These are phyloP conservation scores for Cladosporium sphaerospermum DNA, from an alignment of 2,329 filamentous ascomycete genomes.

Conservation along the genomic window DNA sequence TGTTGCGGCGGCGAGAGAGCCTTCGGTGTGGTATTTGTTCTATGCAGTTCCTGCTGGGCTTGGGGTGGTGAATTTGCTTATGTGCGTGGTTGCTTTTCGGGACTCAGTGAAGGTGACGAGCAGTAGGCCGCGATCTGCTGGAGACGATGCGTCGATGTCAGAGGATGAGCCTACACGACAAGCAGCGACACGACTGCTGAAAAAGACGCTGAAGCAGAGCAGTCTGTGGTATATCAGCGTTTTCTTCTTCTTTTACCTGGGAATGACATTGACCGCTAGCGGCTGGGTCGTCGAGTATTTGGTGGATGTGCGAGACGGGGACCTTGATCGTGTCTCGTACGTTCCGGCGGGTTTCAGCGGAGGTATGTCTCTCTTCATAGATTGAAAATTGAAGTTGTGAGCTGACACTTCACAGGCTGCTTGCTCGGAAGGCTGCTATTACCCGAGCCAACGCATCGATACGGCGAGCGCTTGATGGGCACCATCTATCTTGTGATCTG, in stretches of 20 bases:
- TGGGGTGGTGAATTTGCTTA: conserved; percentile 14
- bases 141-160: conserved; percentile 21
- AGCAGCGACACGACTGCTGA: conserved; percentile 39
- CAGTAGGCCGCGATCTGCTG: not conserved
- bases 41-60: conserved; percentile 16
- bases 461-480: conserved; percentile 54
- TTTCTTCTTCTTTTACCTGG: conserved; percentile 60
- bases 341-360: conserved; percentile 56
- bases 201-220: conserved; percentile 38
- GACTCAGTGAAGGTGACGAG: conserved; percentile 36
- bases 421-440: conserved; percentile 47
- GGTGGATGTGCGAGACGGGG: conserved; percentile 52
- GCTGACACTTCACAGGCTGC: conserved; percentile 32
- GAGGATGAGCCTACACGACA: not conserved
- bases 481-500: conserved; percentile 48
- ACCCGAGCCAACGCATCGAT: conserved; percentile 44
- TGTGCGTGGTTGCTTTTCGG: conserved; percentile 15
- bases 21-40: conserved; percentile 17
- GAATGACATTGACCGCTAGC: conserved; percentile 49
- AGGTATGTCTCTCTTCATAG: too few species aligned
- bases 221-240: conserved; percentile 54
- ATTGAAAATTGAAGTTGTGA: too few species aligned
- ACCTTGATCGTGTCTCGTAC: conserved; percentile 54
- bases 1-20: conserved; percentile 11
- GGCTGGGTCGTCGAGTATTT: conserved; percentile 63